These are phyloP conservation scores for Trichoderma citrinoviride DNA, from an alignment of 2,329 filamentous ascomycete species.

Conservation along the genomic window DNA sequence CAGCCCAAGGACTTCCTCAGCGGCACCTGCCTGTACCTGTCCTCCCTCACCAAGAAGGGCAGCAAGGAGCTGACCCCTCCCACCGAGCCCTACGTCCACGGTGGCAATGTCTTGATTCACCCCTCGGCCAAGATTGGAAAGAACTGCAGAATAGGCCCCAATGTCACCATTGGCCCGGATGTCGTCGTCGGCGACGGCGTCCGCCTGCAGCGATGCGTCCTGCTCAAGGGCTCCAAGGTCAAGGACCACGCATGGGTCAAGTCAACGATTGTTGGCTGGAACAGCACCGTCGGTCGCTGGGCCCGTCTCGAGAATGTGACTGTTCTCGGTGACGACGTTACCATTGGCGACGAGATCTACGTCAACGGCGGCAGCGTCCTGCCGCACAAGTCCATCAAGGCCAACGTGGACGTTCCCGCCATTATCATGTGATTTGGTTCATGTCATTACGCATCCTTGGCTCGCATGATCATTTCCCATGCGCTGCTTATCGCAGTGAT, in stretches of 20 bases:
- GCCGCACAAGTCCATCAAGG: slow-evolving; percentile 98
- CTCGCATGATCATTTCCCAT: neutral
- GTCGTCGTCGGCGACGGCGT: slow-evolving; percentile 93
- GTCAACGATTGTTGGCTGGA: slow-evolving; percentile 98
- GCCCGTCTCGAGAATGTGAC: slow-evolving; percentile 95
- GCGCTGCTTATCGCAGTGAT: neutral
- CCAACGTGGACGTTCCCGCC: slow-evolving; percentile 81
- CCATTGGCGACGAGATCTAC: slow-evolving; percentile 96
- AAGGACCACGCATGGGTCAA: slow-evolving; percentile 99
- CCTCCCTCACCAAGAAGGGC: slow-evolving; percentile 84
- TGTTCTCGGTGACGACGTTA: slow-evolving; percentile 96
- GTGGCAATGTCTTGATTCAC: slow-evolving; percentile 94
- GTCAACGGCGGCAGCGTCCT: slow-evolving; percentile 95
- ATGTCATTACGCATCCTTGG: neutral
- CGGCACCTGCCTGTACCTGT: slow-evolving; percentile 94
- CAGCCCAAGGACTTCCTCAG: slow-evolving; percentile 98
- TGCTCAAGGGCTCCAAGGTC: slow-evolving; percentile 86
- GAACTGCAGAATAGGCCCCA: slow-evolving; percentile 97
- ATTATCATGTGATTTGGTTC: slow-evolving; percentile 59
- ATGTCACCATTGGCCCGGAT: slow-evolving; percentile 91
- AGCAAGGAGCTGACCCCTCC: slow-evolving; percentile 76
- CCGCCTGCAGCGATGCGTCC: slow-evolving; percentile 85
- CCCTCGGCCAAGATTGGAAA: slow-evolving; percentile 93
- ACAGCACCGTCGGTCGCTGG: slow-evolving; percentile 93
- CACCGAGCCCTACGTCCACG: slow-evolving; percentile 77